These are phyloP conservation scores for Microcos paniculata DNA, from an alignment of 345 rosid species.

Conservation along the genomic window DNA sequence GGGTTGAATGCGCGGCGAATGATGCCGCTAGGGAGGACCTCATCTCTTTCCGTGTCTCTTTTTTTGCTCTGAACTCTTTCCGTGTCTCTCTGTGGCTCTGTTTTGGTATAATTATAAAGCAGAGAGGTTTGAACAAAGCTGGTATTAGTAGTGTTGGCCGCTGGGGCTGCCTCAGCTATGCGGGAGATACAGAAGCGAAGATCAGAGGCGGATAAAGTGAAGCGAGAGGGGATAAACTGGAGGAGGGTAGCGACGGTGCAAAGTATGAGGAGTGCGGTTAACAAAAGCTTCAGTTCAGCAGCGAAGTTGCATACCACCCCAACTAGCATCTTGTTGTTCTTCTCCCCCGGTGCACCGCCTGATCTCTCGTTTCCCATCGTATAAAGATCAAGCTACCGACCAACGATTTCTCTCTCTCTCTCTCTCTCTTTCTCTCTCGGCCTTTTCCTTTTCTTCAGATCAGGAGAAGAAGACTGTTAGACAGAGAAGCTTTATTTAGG, in stretches of 20 bases:
- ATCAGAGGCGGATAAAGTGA: slow-evolving; percentile 69
- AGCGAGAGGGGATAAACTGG: slow-evolving; percentile 73
- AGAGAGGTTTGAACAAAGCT: background rate
- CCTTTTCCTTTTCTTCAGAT: background rate
- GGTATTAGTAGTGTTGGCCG: slow-evolving; percentile 21
- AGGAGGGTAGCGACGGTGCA: slow-evolving; percentile 63
- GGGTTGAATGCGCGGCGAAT: slow-evolving; percentile 62
- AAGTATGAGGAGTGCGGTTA: slow-evolving; percentile 61
- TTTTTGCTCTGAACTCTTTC: too few relatives aligned
- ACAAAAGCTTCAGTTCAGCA: slow-evolving; percentile 64
- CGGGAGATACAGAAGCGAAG: slow-evolving; percentile 76
- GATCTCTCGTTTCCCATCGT: slow-evolving; percentile 55
- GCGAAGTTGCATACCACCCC: slow-evolving; percentile 68
- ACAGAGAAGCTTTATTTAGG: background rate
- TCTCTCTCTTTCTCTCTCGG: background rate
- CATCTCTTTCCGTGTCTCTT: slow-evolving; percentile 34
- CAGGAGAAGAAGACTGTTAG: slow-evolving; percentile 5
- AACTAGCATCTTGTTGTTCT: slow-evolving; percentile 36
- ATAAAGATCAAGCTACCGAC: background rate
- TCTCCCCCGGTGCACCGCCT: slow-evolving; percentile 32
- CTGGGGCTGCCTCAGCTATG: slow-evolving; percentile 37
- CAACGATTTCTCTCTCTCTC: background rate
- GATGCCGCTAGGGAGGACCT: slow-evolving; percentile 44
- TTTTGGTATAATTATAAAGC: background rate
- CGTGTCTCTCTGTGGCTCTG: slow-evolving; percentile 15